Evolutionary conservation across 345 rosid species (phyloP), one percentile per base, ranked within the genome.

Genomic region (Cardamine resedifolia): DNA sequence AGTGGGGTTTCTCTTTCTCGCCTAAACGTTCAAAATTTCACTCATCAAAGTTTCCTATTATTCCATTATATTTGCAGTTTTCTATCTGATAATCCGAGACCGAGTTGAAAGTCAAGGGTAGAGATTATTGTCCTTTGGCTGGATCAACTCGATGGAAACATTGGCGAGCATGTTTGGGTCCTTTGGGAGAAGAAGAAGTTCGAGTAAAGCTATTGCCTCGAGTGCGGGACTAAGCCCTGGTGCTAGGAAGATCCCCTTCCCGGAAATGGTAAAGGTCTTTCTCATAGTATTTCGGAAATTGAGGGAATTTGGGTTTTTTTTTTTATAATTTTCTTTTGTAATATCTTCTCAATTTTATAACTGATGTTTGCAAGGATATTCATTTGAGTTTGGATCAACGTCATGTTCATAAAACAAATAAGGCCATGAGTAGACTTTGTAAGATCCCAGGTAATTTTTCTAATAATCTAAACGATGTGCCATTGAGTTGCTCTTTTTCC

Each of bases 361-460:
- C 19, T 43, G 19, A 15, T 43, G 3, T 43, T 50, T 66, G 58
- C 70, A 66, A 59, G 70, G 14, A 23, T n/a, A 31, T 66, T 50
- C 20, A 4, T 15, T 20, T 66, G 58, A 31, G 36, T 31, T 31
- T 31, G 10, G 36, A 31, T 31, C 0, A 7, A 31, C 10, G 36
- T 31, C 36, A 31, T 31, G 3, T 31, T 31, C 7, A 7, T 7
- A 31, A 7, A 31, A 21, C 45, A 50, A 15, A 49, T 20, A 50
- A 66, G 58, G 33, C 36, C 33, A 1, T 49, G 5, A 2, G 23
- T 51, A 66, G n/a, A 66, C 24, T 34, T 50, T 9, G 19, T 50
- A 23, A 33, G 58, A 50, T 66, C 47, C 70, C 58, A 50, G 70
- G 70, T 65, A 62, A 15, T 2, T 10, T 62, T 44, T 16, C 36